phyloP scores from a whole-genome alignment of 2,329 filamentous ascomycete species.

The Neurospora sp. region DNA sequence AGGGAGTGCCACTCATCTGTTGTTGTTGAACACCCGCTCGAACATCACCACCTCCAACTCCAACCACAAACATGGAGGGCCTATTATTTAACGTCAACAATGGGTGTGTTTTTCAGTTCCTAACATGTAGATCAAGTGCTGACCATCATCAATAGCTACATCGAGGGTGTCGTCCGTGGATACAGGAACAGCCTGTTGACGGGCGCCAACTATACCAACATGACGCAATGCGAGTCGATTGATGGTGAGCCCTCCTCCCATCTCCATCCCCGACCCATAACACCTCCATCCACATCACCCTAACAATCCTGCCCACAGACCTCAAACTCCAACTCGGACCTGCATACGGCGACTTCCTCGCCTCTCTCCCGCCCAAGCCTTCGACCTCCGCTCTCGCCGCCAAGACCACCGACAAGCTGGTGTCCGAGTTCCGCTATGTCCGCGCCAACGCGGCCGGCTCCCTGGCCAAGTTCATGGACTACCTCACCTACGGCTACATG shows the following conservation, averaged over 20 bases:
- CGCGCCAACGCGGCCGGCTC: constrained; percentile 89
- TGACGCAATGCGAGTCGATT: constrained; percentile 95
- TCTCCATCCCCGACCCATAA: constrained; percentile 38
- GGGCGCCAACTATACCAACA: constrained; percentile 81
- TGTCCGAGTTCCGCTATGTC: constrained; percentile 93
- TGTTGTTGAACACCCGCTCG: background rate
- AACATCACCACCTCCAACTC: constrained; percentile 5
- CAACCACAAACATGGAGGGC: constrained; percentile 62
- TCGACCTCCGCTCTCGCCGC: constrained; percentile 90
- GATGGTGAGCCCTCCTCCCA: constrained; percentile 54
- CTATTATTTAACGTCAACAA: constrained; percentile 92
- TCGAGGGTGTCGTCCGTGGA: constrained; percentile 94
- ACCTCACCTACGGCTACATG: constrained; percentile 98
- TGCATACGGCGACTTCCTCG: constrained; percentile 94
- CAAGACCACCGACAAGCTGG: constrained; percentile 96
- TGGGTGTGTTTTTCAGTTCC: constrained; percentile 47
- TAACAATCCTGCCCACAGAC: constrained; percentile 39
- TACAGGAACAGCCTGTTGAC: constrained; percentile 93
- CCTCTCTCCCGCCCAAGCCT: constrained; percentile 86
- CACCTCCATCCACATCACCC: constrained; percentile 42
- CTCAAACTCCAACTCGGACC: constrained; percentile 96
- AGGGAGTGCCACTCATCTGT: constrained; percentile 5
- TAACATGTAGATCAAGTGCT: constrained; percentile 3
- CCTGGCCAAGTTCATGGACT: constrained; percentile 92
- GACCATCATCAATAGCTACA: constrained; percentile 54